phyloP scores from a whole-genome alignment of 179 eudicot species.

The Amaranthus tricolor region DNA sequence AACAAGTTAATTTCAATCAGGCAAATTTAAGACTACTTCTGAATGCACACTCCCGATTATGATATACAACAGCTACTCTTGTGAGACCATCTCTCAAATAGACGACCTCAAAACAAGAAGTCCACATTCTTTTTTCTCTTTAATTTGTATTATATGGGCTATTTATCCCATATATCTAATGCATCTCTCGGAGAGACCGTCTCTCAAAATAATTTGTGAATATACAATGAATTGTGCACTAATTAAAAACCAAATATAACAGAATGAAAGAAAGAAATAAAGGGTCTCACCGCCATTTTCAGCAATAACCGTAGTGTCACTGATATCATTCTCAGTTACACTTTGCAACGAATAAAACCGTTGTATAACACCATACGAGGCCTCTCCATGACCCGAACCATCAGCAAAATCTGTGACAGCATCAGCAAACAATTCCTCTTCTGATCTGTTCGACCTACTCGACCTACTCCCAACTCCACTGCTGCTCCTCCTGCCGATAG shows the following conservation, averaged over 20 bases:
- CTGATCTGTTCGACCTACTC: slow-evolving; percentile 48
- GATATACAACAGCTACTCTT: too few relatives aligned
- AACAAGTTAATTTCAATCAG: not conserved
- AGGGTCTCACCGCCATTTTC: slow-evolving; percentile 32
- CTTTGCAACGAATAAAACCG: slow-evolving; percentile 34
- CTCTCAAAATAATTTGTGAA: too few relatives aligned
- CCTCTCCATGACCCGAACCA: slow-evolving; percentile 30
- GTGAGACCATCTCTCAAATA: too few relatives aligned
- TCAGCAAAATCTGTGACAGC: slow-evolving; percentile 60
- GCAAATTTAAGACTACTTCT: not conserved
- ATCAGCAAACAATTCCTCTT: slow-evolving; percentile 69
- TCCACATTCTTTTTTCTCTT: too few relatives aligned
- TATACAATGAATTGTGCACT: slow-evolving; percentile 3
- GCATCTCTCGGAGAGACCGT: too few relatives aligned
- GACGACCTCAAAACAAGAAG: too few relatives aligned
- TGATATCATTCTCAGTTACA: slow-evolving; percentile 20
- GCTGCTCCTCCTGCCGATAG: slow-evolving; percentile 40
- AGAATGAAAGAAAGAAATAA: not conserved
- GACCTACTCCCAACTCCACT: slow-evolving; percentile 50
- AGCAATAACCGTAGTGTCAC: not conserved
- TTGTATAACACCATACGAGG: slow-evolving; percentile 30
- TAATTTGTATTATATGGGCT: too few relatives aligned
- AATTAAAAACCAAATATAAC: not conserved
- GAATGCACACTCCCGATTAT: not conserved
- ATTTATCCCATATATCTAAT: too few relatives aligned